Evolutionary conservation across 352 stramenopile species (phyloP).

Genomic region (Phytophthora quininea): DNA sequence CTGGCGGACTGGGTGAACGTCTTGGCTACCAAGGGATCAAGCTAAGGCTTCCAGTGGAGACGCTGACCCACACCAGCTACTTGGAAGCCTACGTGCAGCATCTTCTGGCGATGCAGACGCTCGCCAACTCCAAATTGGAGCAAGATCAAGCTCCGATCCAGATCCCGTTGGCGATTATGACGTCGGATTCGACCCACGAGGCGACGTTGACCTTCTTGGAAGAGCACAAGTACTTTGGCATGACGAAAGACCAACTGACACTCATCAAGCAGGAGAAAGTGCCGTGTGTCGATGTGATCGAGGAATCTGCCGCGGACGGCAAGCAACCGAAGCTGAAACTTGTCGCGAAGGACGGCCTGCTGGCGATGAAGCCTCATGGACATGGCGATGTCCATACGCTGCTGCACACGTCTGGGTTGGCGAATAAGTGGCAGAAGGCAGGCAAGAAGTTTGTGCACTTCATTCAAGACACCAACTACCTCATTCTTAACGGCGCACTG

Average conservation of each 20-base stretch:
- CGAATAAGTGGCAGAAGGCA: constrained; percentile 64
- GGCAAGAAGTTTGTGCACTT: constrained; percentile 97
- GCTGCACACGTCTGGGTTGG: constrained; percentile 79
- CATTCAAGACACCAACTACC: constrained; percentile 95
- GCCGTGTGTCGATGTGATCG: constrained; percentile 67
- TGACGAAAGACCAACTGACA: constrained; percentile 90
- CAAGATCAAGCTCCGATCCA: constrained; percentile 23
- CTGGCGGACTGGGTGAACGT: constrained; percentile 96
- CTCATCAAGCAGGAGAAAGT: constrained; percentile 99
- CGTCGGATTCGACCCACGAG: constrained; percentile 94
- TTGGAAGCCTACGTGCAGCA: constrained; percentile 94
- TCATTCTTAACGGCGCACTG: constrained; percentile 93
- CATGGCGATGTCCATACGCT: constrained; percentile 98
- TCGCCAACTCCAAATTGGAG: constrained; percentile 19
- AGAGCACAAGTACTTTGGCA: constrained; percentile 94
- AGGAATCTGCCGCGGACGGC: constrained; percentile 15
- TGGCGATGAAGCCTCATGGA: constrained; percentile 97
- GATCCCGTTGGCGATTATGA: constrained; percentile 98
- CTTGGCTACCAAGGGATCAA: constrained; percentile 98
- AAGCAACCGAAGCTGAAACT: constrained; percentile 82
- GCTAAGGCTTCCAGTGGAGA: constrained; percentile 95
- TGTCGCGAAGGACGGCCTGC: constrained; percentile 51
- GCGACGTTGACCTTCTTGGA: constrained; percentile 90
- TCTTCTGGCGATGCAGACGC: constrained; percentile 91
- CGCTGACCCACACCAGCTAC: constrained; percentile 90